Percentiles rank a stretch among this genome's conserved stretches.
These are phyloP conservation scores for Suillus paluster DNA, from an alignment of 768 basidiomycete species.

Conservation along the genomic window DNA sequence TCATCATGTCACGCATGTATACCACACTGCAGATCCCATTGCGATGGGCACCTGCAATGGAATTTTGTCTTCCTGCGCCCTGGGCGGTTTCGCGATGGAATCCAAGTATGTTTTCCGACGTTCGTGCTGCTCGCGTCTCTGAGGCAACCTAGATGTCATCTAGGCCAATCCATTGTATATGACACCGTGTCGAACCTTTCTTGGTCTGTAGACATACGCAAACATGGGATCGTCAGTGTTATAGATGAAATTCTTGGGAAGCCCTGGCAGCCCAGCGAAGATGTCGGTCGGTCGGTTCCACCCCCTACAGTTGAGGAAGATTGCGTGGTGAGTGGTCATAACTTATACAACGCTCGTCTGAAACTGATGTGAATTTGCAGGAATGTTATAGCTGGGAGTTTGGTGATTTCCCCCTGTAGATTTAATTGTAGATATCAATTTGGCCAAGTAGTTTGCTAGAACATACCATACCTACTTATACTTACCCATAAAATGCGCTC, in stretches of 20 bases:
- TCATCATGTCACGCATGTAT: conserved; percentile 87
- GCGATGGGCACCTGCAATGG: conserved; percentile 90
- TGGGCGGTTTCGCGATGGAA: conserved; percentile 92
- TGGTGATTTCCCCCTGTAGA: conserved; percentile 44
- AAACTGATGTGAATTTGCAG: conserved; percentile 34
- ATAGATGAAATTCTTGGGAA: conserved; percentile 73
- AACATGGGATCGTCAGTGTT: conserved; percentile 77
- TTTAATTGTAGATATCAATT: background rate
- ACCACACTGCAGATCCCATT: conserved; percentile 94
- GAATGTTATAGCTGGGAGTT: conserved; percentile 78
- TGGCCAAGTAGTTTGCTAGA: background rate
- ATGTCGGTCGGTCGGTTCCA: conserved; percentile 67
- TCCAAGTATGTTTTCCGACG: conserved; percentile 49
- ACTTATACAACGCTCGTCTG: background rate
- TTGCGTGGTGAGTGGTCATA: conserved; percentile 61
- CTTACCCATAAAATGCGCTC: too few species aligned
- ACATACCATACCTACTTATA: background rate
- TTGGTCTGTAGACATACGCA: conserved; percentile 85
- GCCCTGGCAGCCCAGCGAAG: conserved; percentile 73
- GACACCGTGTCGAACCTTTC: conserved; percentile 87
- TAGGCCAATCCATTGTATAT: conserved; percentile 85
- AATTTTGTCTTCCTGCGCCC: conserved; percentile 76
- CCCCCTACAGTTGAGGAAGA: conserved; percentile 56
- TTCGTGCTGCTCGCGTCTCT: conserved; percentile 6
- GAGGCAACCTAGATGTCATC: conserved; percentile 65